A percentile compares a stretch with the other conserved stretches of the same genome.
phyloP scores from a whole-genome alignment of 1,284 basidiomycete species.

The Moniliophthora roreri region DNA sequence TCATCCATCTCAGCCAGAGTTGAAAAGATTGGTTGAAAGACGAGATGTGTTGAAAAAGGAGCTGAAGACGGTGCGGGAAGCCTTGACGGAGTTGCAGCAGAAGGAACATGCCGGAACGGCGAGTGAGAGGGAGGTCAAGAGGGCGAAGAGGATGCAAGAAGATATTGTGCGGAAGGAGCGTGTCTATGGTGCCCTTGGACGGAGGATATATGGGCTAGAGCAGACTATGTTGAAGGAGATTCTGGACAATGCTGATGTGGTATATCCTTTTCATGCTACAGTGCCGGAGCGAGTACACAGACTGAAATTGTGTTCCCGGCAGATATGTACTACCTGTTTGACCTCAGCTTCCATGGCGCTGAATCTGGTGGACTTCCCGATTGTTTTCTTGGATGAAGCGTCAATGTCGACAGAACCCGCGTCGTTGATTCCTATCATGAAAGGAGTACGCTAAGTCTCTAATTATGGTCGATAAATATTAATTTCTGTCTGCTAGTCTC shows the following conservation, averaged over 20 bases:
- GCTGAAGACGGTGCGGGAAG: constrained; percentile 25
- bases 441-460: constrained; percentile 65
- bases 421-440: constrained; percentile 84
- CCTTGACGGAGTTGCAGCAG: constrained; percentile 21
- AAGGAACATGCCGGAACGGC: constrained; percentile 19
- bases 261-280: constrained; percentile 35
- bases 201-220: constrained; percentile 46
- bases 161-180: constrained; percentile 36
- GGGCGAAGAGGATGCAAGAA: constrained; percentile 39
- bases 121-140: constrained; percentile 21
- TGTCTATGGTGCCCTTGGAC: constrained; percentile 32
- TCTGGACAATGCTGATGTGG: constrained; percentile 70
- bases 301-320: constrained; percentile 13
- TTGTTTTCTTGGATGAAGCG: constrained; percentile 94
- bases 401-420: constrained; percentile 95
- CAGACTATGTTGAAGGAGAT: constrained; percentile 62
- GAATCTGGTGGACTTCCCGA: constrained; percentile 81
- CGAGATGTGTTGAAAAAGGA: constrained; percentile 28
- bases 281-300: background rate
- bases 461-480: constrained; percentile 9
- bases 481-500: constrained; percentile 46
- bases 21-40: constrained; percentile 41
- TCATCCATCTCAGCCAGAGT: constrained; percentile 54
- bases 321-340: constrained; percentile 87
- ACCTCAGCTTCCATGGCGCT: constrained; percentile 62